Evolutionary conservation across 2,329 filamentous ascomycete genomes (phyloP), one percentile per base, ranked within the genome.

Genomic region (Trichoderma sp.): DNA sequence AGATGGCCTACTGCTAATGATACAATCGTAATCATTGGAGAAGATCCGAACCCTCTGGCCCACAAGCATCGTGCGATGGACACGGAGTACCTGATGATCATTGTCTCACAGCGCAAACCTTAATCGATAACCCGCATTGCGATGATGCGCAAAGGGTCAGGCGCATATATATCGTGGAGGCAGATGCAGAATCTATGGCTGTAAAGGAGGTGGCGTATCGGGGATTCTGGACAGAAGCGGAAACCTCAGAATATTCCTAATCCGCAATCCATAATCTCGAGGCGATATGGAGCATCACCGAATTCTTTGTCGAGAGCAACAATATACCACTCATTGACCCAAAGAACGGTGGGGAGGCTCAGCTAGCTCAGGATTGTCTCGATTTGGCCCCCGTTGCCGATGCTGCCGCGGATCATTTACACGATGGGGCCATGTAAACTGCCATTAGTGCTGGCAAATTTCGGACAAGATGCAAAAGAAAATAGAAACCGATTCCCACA

Each of bases 301-400:
- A 27, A 59, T 29, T 43, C n/a, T 24, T 43, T 14, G 55, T 57
- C 55, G 35, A 35, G 55, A 57, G 21, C 55, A 57, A 35, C 16
- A 57, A 29, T 29, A 40, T 24, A 57, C 47, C 21, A 21, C 29
- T 19, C 24, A 57, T 31, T 19, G 29, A 31, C 27, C n/a, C 14
- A 43, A 31, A 57, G 53, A 66, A 59, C 63, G 55, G 55, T 59
- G 63, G 63, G 43, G 35, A n/a, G 35, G 13, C 19, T 21, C 21
- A 35, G 40, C 31, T 66, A 59, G 63, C 40, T 67, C 63, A 37
- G 40, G 21, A 35, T 31, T 67, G 55, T 40, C 53, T 58, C 55
- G 63, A 67, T 59, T 67, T 52, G 55, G 29, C n/a, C 37, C 63
- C 19, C 63, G 63, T 67, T 67, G 63, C 63, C 63, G 63, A 58